These are phyloP conservation scores for Wickerhamomyces silvicola DNA, from an alignment of 805 yeast genomes.

Conservation along the genomic window DNA sequence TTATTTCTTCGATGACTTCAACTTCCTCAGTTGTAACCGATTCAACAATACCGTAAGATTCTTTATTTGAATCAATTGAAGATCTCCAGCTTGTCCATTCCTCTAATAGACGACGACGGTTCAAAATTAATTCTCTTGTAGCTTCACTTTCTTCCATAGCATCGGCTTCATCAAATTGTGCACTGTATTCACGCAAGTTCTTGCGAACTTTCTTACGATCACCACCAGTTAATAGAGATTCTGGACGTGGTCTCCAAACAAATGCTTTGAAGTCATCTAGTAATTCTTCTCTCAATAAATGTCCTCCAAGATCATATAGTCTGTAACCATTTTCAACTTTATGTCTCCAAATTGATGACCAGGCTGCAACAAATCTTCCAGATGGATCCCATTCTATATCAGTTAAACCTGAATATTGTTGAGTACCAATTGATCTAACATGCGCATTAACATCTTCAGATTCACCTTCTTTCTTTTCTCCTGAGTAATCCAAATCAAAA, in stretches of 20 bases:
- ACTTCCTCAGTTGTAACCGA: conserved; percentile 54
- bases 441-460: conserved; percentile 29
- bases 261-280: conserved; percentile 83
- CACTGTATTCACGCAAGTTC: conserved; percentile 82
- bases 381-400: conserved; percentile 92
- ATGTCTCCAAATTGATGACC: conserved; percentile 84
- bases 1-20: conserved; percentile 72
- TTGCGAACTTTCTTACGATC: conserved; percentile 87
- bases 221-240: conserved; percentile 61
- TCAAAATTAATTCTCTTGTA: conserved; percentile 79
- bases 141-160: conserved; percentile 95
- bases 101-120: conserved; percentile 71
- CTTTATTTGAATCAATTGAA: conserved; percentile 39
- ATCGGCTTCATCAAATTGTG: conserved; percentile 90
- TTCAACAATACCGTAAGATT: conserved; percentile 37
- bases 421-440: conserved; percentile 41
- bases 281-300: conserved; percentile 63
- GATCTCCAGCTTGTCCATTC: conserved; percentile 84
- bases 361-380: conserved; percentile 82
- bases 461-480: conserved; percentile 44
- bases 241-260: conserved; percentile 97
- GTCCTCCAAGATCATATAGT: conserved; percentile 80
- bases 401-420: conserved; percentile 71
- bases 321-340: conserved; percentile 87
- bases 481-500: conserved; percentile 80